Percentiles rank a stretch among this genome's conserved stretches.
phyloP scores from a whole-genome alignment of 257 asterid genomes.

The Solanum corneliomulleri region DNA sequence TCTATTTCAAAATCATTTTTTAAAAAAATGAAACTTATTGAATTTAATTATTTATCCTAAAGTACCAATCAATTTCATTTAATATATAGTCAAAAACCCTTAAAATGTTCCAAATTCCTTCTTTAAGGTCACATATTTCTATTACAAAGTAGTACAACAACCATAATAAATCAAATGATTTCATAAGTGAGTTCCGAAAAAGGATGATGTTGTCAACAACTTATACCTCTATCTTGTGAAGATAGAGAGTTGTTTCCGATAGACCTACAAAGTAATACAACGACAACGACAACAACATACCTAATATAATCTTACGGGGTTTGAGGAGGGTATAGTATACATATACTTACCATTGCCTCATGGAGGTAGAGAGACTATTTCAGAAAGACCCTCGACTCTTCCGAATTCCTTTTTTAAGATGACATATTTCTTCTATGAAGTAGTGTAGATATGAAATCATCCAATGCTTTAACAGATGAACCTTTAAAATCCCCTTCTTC shows the following conservation, averaged over 20 bases:
- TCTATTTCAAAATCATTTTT: background rate
- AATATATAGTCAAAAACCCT: background rate
- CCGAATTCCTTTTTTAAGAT: background rate
- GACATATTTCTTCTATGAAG: constrained; percentile 6
- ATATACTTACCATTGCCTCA: background rate
- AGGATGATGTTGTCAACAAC: fast-evolving
- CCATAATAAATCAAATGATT: fast-evolving
- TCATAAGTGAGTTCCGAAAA: background rate
- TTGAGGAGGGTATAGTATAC: background rate
- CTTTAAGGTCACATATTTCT: no score
- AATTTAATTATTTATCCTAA: background rate
- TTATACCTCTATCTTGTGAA: background rate
- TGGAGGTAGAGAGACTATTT: fast-evolving
- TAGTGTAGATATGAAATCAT: constrained; percentile 37
- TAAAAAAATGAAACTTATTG: no score
- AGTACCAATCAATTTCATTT: background rate
- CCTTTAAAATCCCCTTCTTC: constrained; percentile 37
- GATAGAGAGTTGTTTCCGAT: fast-evolving
- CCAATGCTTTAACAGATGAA: constrained; percentile 44
- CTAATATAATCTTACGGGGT: background rate
- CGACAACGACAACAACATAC: background rate
- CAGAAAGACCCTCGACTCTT: background rate
- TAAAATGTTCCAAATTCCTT: background rate
- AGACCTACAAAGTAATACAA: background rate
- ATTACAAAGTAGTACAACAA: background rate